Evolutionary conservation across 768 basidiomycete genomes (phyloP), one percentile per base, ranked within the genome.

Genomic region (Auriscalpium orientale): DNA sequence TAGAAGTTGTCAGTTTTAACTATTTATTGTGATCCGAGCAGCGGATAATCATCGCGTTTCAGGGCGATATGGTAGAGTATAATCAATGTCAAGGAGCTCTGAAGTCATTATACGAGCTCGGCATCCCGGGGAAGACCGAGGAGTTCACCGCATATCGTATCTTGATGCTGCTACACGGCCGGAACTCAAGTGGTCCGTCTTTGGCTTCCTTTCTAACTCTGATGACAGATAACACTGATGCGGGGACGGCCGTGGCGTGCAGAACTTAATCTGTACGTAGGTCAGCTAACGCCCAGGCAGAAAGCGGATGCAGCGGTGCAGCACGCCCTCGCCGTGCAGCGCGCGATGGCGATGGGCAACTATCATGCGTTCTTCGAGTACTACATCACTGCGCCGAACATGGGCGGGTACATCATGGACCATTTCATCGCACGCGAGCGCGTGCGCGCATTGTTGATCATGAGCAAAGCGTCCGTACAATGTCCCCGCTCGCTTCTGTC

Each of bases 341-440:
- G 88, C 52, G 90, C 94, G 18, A 71, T 94, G 57, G 83, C 94
- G 47, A 90, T 90, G 73, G 90, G 89, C 67, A 99, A 98, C 69
- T 99, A 98, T 72, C 91, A 93, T 71, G 80, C 84, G 44, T 79
- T 99, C 63, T 98, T 98, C 74, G 82, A 83, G 54, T 73, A 93
- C 56, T 98, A 91, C 72, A 64, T 80, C 64, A 76, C 77, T 53
- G 91, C 92, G 46, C 93, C 94, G 28, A 94, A 95, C 67, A 98
- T 98, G 97, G 92, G 93, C 40, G 94, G 83, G 53, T 98, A 98
- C 71, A 93, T 99, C 66, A 97, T 99, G 91, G 97, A 98, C 72
- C 94, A 98, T 70, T 98, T 98, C 70, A 88, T 98, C 65, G 83
- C 85, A 65, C 81, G 97, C 64, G 97, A 98, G 74, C 76, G 97